Percentiles rank a stretch among this genome's conserved stretches.
Evolutionary conservation across 2,329 filamentous ascomycete species (phyloP).

Genomic region (Aspergillus piperis): DNA sequence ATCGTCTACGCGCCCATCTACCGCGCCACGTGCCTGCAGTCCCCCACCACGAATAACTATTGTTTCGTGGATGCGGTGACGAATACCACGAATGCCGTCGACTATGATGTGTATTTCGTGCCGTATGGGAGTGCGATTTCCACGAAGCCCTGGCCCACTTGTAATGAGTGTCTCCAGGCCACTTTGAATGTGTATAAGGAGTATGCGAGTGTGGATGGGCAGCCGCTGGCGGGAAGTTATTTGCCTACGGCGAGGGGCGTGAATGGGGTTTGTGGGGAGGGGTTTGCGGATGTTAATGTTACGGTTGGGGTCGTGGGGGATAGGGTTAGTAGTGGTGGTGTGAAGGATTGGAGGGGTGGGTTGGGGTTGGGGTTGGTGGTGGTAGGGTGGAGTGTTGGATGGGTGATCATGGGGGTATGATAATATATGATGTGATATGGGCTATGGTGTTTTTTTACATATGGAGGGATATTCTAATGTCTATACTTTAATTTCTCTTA

Average conservation of each 20-base stretch:
- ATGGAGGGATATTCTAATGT: neutral
- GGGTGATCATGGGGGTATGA: too few relatives aligned
- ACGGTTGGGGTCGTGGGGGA: slow-evolving; percentile 25
- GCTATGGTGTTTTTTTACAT: too few relatives aligned
- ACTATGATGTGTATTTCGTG: slow-evolving; percentile 82
- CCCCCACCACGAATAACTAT: slow-evolving; percentile 67
- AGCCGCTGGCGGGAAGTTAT: slow-evolving; percentile 71
- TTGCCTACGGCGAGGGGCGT: slow-evolving; percentile 69
- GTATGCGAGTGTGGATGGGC: slow-evolving; percentile 65
- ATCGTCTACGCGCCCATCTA: slow-evolving; percentile 76
- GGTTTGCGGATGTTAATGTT: slow-evolving; percentile 55
- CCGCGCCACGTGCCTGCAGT: slow-evolving; percentile 75
- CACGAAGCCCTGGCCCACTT: slow-evolving; percentile 67
- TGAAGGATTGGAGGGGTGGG: neutral
- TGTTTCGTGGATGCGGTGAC: slow-evolving; percentile 81
- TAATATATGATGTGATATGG: too few relatives aligned
- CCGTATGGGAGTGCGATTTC: slow-evolving; percentile 75
- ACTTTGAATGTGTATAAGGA: slow-evolving; percentile 80
- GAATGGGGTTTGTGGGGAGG: slow-evolving; percentile 63
- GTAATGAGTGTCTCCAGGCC: slow-evolving; percentile 72
- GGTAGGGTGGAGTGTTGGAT: neutral
- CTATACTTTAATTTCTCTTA: neutral
- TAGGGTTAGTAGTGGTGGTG: neutral
- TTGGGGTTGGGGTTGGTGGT: neutral
- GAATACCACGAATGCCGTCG: slow-evolving; percentile 68